These are phyloP conservation scores for Phylloporus sp. DNA, from an alignment of 768 basidiomycete genomes.

Conservation along the genomic window DNA sequence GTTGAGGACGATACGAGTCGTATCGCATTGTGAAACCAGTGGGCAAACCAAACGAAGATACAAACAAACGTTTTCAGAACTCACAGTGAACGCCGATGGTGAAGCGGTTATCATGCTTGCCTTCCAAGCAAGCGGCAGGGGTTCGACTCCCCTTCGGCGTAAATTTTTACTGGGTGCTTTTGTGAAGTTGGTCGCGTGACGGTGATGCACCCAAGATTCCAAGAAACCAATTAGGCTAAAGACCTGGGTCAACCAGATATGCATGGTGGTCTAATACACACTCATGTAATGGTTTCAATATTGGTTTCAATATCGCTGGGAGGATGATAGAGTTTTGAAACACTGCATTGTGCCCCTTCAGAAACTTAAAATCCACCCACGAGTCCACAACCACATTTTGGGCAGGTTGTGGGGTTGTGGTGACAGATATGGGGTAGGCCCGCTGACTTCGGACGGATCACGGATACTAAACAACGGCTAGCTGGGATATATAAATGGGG, in stretches of 20 bases:
- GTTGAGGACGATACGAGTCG: no score
- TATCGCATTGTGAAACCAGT: no score
- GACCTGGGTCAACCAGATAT: no score
- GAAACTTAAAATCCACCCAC: background rate
- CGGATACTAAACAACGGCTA: background rate
- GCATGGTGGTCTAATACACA: no score
- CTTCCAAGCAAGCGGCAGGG: conserved; percentile 79
- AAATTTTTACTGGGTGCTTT: conserved; percentile 2
- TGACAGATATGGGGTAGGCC: background rate
- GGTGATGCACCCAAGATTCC: no score
- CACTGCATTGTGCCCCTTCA: no score
- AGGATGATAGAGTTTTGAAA: no score
- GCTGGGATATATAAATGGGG: background rate
- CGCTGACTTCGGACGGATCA: conserved; percentile 1
- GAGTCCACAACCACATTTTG: background rate
- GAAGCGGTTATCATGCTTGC: conserved; percentile 94
- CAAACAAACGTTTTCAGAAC: background rate
- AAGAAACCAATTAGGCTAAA: no score
- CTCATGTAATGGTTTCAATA: no score
- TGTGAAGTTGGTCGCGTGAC: no score
- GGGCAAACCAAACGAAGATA: no score
- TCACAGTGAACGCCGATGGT: conserved; percentile 65
- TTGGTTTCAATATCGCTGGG: no score
- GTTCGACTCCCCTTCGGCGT: conserved; percentile 71
- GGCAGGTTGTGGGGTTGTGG: background rate